Evolutionary conservation across 164 flowering plant species (phyloP).

Genomic region (Akebia trifoliata): DNA sequence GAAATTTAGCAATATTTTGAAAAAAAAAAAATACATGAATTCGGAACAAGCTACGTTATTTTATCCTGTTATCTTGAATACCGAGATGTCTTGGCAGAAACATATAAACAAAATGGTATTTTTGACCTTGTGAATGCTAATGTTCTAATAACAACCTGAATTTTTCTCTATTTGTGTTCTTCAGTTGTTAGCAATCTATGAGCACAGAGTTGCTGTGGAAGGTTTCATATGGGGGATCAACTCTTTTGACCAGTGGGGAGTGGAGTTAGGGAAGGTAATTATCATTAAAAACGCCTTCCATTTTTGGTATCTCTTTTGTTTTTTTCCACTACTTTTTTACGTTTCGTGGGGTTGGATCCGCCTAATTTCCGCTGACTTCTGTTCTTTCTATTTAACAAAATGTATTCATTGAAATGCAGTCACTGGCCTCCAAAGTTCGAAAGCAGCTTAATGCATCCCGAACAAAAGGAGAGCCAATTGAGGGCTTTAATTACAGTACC

Average conservation of each 20-base stretch:
- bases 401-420: slow-evolving; percentile 36
- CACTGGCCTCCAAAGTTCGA: slow-evolving; percentile 79
- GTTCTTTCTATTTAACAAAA: neutral
- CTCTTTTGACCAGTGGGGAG: slow-evolving; percentile 99
- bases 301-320: neutral
- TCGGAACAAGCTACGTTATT: no score
- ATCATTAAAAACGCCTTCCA: neutral
- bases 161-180: slow-evolving; percentile 4
- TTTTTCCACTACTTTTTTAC: neutral
- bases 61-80: no score
- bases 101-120: no score
- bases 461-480: slow-evolving; percentile 55
- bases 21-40: no score
- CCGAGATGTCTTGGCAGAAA: no score
- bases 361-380: neutral
- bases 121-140: no score
- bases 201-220: slow-evolving; percentile 92
- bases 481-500: slow-evolving; percentile 87
- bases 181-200: slow-evolving; percentile 91
- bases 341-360: neutral
- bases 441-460: slow-evolving; percentile 79
- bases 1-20: no score
- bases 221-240: slow-evolving; percentile 98
- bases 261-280: slow-evolving; percentile 93
- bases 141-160: neutral